A percentile compares a stretch with the other conserved stretches of the same genome.
phyloP scores from a whole-genome alignment of 768 basidiomycete genomes.

The Boletales sp. region DNA sequence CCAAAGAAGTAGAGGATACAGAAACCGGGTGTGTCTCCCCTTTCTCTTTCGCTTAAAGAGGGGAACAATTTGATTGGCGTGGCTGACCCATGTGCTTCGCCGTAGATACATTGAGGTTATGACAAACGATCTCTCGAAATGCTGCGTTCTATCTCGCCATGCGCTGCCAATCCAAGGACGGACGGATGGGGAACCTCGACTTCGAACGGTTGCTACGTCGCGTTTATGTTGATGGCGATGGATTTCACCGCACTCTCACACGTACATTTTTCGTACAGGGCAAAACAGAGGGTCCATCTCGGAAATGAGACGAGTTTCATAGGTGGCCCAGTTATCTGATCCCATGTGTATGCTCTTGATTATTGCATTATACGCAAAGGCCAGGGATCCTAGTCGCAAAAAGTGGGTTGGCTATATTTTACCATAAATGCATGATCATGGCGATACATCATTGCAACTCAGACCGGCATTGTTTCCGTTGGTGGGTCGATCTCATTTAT shows the following conservation, averaged over 20 bases:
- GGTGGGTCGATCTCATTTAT: no score
- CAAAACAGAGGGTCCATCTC: constrained; percentile 36
- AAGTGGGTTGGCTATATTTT: no score
- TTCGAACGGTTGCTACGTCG: constrained; percentile 48
- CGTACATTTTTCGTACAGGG: constrained; percentile 13
- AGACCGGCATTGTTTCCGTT: no score
- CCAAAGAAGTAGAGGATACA: constrained; percentile 17
- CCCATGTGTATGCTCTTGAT: no score
- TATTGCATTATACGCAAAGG: no score
- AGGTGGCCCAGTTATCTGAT: no score
- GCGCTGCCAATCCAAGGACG: constrained; percentile 38
- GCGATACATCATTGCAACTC: no score
- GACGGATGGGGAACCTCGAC: constrained; percentile 43
- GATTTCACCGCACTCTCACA: not conserved
- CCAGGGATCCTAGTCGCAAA: no score
- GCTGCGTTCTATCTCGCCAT: constrained; percentile 48
- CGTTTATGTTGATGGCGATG: no score
- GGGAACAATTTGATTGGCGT: no score
- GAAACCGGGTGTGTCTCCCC: constrained; percentile 6
- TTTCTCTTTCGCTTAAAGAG: not conserved
- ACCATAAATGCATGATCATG: no score
- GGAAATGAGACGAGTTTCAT: constrained; percentile 44
- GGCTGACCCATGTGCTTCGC: no score
- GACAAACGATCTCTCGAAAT: constrained; percentile 37
- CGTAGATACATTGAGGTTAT: constrained; percentile 33